Evolutionary conservation across 2,329 filamentous ascomycete genomes (phyloP), one percentile per base, ranked within the genome.

Genomic region (Bipolaris cookei): DNA sequence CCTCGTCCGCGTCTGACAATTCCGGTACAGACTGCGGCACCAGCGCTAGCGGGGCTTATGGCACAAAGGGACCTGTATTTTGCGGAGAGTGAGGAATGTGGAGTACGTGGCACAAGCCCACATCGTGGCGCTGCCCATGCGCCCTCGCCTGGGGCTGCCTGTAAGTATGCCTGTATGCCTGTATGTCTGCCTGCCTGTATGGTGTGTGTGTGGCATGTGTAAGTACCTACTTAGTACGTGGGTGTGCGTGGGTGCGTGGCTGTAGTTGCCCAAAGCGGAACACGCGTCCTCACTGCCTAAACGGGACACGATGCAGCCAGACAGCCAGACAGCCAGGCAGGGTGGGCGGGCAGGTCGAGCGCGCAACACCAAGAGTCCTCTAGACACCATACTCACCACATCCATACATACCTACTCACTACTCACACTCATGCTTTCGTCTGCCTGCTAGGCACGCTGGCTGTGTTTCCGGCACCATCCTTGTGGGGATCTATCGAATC

Each of bases 241-340:
- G 25, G 25, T 10, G 25, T 7, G 25, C 25, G 35, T 43, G 32
- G 46, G 42, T 55, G 23, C 53, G 45, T 39, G 44, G 23, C 49
- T 48, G 44, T 23, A 41, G 53, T 34, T 59, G 56, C 62, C 61
- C 43, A 58, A 61, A 46, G 49, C 49, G 59, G 59, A 58, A 63
- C 58, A 54, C 55, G 51, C 56, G 52, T 38, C 32, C 39, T 46
- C 16, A 39, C 35, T 34, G 20, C 38, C 16, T 47, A 44, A 39
- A 49, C 30, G 25, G 43, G 34, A 42, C 25, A 28, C 25, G 25
- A 28, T 28, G 25, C 25, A 28, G 25, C 25, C 25, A 28, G 25
- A 28, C 25, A 10, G 25, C 7, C 25, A 28, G 7, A 1, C 25
- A 28, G 25, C 7, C 25, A 28, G 25, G 7, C 25, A 5, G 25